A percentile compares a stretch with the other conserved stretches of the same genome.
These are phyloP conservation scores for Lachnellula subtilissima DNA, from an alignment of 2,329 filamentous ascomycete genomes.

Conservation along the genomic window DNA sequence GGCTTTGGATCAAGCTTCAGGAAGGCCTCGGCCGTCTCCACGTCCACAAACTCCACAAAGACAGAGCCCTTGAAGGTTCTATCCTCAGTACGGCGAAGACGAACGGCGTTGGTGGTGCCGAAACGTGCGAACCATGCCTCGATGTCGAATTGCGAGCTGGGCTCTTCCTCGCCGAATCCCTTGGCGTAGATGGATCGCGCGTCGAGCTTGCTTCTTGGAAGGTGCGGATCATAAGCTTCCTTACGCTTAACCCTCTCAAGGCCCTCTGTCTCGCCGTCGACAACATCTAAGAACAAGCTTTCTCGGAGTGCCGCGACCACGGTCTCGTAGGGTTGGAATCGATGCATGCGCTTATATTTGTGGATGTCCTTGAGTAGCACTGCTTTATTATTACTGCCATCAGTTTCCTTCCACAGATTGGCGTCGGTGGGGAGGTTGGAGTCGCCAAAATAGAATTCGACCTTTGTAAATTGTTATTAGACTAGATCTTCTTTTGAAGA, in stretches of 20 bases:
- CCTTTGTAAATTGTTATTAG: constrained; percentile 43
- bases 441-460: constrained; percentile 95
- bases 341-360: constrained; percentile 92
- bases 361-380: constrained; percentile 73
- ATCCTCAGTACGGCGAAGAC: constrained; percentile 71
- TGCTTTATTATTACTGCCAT: constrained; percentile 74
- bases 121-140: constrained; percentile 85
- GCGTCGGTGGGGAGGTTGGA: constrained; percentile 86
- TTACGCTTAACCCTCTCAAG: constrained; percentile 68
- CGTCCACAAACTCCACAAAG: constrained; percentile 84
- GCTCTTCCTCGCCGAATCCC: constrained; percentile 83
- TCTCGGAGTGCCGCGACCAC: constrained; percentile 79
- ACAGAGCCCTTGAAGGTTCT: constrained; percentile 91
- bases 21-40: constrained; percentile 77
- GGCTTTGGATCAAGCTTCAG: constrained; percentile 74
- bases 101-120: constrained; percentile 75
- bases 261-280: constrained; percentile 63
- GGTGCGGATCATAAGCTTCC: constrained; percentile 56
- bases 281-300: constrained; percentile 67
- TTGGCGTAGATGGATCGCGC: constrained; percentile 83
- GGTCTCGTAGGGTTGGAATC: constrained; percentile 82
- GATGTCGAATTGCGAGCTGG: constrained; percentile 85
- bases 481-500: neutral
- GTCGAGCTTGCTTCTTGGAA: constrained; percentile 61
- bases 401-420: constrained; percentile 75